Conservation (phyloP, 208 protist genomes). For the Leishmania lainsoni region DNA sequence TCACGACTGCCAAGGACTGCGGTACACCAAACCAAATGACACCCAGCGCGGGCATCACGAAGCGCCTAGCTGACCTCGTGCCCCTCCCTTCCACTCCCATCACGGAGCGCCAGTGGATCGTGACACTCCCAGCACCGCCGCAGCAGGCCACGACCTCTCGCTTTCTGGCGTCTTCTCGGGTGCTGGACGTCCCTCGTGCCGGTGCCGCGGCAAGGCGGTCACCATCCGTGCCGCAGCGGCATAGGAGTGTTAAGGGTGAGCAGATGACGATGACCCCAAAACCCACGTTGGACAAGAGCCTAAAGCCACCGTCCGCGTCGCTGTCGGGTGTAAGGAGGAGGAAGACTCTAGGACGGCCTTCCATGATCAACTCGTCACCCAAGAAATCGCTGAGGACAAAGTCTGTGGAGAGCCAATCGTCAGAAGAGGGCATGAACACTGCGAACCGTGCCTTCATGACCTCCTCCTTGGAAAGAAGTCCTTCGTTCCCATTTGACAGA, state of each 20-base stretch:
- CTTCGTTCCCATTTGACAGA: background rate
- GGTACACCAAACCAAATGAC: background rate
- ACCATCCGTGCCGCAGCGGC: background rate
- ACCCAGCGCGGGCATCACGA: background rate
- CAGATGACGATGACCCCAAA: background rate
- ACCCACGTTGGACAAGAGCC: background rate
- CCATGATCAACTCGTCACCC: background rate
- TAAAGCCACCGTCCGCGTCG: constrained; percentile 3
- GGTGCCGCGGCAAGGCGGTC: background rate
- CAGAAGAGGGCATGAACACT: background rate
- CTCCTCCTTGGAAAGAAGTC: background rate
- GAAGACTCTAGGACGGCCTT: background rate
- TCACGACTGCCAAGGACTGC: background rate
- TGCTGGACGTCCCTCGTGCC: background rate
- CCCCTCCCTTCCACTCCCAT: background rate
- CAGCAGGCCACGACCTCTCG: background rate
- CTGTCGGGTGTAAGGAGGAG: background rate
- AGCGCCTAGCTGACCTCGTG: background rate
- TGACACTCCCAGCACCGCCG: background rate
- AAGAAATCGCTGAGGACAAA: background rate
- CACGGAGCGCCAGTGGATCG: background rate
- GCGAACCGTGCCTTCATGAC: background rate
- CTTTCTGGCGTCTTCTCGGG: background rate
- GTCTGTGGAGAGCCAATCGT: constrained; percentile 4
- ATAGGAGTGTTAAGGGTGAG: background rate